Evolutionary conservation across 2,329 filamentous ascomycete genomes (phyloP), one percentile per base, ranked within the genome.

Genomic region (Penicillium polonicum): DNA sequence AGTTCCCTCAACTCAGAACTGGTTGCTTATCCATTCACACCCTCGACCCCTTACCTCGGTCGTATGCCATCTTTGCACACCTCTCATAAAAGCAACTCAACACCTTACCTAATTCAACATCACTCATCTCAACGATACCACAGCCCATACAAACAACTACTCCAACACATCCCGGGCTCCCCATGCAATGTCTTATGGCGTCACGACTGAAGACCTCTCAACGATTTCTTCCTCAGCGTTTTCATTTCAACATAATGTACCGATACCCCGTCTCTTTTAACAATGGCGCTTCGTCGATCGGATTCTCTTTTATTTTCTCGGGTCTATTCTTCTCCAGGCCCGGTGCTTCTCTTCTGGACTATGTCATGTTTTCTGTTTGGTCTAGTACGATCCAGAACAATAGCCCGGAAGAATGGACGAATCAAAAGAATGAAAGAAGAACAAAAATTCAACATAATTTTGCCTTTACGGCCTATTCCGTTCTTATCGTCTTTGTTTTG

Each of bases 141-240:
- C 50, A 52, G 55, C 63, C 61, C 64, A 65, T 52, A 59, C 49
- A 45, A 62, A 53, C 33, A 53, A 60, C 38, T 38, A 57, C 48
- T 64, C 62, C 61, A 68, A 65, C 60, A 66, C 61, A 55, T 66
- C 63, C 60, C 59, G 64, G 64, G 61, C 58, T 51, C 19, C 35
- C 55, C 61, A 52, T 67, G 66, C 65, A 66, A 71, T 70, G 65
- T 71, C 70, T 74, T 67, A 74, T 68, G 71, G 69, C 71, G 70
- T 70, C 66, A 74, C 66, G 72, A 73, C 62, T 70, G 72, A 74
- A 73, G 71, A 73, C 69, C 68, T 73, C 72, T 74, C 72, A 74
- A 74, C 72, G 70, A 74, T 70, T 73, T 72, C 69, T 73, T 74
- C 70, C 67, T 68, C 65, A 72, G 70, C 70, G 70, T 72, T 69